Evolutionary conservation across 306 rosid genomes (phyloP).

Genomic region (Potentilla sterilis): DNA sequence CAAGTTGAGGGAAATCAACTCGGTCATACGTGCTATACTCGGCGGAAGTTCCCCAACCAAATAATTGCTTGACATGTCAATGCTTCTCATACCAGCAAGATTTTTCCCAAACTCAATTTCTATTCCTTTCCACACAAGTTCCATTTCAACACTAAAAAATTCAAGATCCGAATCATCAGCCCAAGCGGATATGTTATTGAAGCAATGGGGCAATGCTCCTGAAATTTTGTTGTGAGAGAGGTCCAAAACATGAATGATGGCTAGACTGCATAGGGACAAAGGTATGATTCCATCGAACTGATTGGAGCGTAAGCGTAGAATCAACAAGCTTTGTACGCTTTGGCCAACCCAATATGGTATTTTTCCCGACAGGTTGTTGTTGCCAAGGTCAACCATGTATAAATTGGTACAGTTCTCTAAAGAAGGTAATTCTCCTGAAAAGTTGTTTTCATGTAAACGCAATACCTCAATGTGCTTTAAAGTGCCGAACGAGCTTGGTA

Average conservation of each 20-base stretch:
- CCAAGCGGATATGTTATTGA: slow-evolving; percentile 16
- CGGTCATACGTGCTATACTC: neutral
- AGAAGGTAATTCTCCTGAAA: neutral
- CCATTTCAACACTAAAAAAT: too few species aligned
- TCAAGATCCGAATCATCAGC: too few species aligned
- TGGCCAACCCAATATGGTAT: too few species aligned
- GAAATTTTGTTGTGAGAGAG: slow-evolving; percentile 17
- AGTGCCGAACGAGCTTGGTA: neutral
- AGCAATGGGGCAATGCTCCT: slow-evolving; percentile 19
- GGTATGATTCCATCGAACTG: slow-evolving; percentile 19
- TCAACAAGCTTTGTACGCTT: neutral
- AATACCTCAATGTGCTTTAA: neutral
- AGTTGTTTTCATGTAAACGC: neutral
- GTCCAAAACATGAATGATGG: slow-evolving; percentile 9
- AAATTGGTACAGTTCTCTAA: neutral
- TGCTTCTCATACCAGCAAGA: neutral
- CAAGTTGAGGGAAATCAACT: neutral
- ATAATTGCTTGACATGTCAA: neutral
- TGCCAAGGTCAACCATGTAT: neutral
- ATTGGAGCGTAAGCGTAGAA: slow-evolving; percentile 15
- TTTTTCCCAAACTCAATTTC: neutral
- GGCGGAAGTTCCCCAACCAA: neutral
- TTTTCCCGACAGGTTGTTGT: slow-evolving; percentile 1
- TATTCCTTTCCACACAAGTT: neutral
- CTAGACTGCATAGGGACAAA: slow-evolving; percentile 2